Evolutionary conservation across 2,329 filamentous ascomycete genomes (phyloP), one percentile per base, ranked within the genome.

Genomic region (Cadophora sp.): DNA sequence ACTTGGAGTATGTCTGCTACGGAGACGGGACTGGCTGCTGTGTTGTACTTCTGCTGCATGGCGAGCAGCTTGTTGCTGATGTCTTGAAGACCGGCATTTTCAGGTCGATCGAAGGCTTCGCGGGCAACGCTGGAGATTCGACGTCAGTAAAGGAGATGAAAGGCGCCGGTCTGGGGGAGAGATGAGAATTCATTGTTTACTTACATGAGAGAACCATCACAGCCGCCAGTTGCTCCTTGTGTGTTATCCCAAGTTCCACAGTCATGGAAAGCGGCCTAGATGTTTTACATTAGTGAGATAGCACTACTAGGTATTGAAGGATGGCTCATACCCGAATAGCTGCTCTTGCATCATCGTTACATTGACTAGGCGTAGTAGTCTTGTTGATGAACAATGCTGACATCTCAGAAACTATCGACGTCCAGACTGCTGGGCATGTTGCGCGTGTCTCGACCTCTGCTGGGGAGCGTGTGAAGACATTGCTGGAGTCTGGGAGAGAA

Each of bases 31-130:
- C 1, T 43, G 13, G 55, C 22, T 14, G 66, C 36, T 6, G n/a
- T 22, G 8, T 33, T 27, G 53, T 67, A 68, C 53, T 68, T 67
- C 47, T 66, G 20, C 13, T 68, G 50, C 16, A 72, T 48, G 22
- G 47, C 56, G 6, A 64, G 51, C 4, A 71, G 45, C 36, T 68
- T 71, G 27, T 27, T 43, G 39, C 45, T 63, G 41, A 70, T 71
- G n/a, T 50, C 64, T 56, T 71, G 69, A 8, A 71, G 69, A 1
- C 69, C 69, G 41, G 70, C 68, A 59, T 72, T 72, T 47, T 72
- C 70, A 1, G 62, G 55, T 0, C 65, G 62, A 0, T 48, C 41
- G 13, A 36, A 45, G 4, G 60, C 68, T 43, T 68, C 69, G 4
- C 43, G 5, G 9, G 66, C 64, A 1, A 70, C 20, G 13, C 55